Percentiles rank a stretch among this genome's conserved stretches.
phyloP scores from a whole-genome alignment of 148 eudicot genomes.

The Rheum nobile region DNA sequence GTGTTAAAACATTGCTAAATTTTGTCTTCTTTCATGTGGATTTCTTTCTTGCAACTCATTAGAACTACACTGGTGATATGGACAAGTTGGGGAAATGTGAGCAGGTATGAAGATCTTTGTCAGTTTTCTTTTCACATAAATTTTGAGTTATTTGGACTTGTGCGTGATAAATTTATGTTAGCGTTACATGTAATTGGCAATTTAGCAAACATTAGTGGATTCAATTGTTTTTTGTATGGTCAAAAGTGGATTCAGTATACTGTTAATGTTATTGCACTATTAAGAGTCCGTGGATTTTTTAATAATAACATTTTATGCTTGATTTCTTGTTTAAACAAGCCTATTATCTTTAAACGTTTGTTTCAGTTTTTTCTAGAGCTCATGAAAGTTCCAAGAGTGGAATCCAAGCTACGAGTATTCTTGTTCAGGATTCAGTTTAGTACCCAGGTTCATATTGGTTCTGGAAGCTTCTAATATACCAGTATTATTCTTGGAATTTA shows the following conservation, averaged over 20 bases:
- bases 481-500: not conserved
- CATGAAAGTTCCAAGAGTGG: conserved; percentile 96
- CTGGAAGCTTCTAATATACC: not conserved
- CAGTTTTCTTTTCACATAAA: not conserved
- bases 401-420: conserved; percentile 78
- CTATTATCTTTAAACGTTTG: not conserved
- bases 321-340: not conserved
- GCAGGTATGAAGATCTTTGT: conserved; percentile 44
- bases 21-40: conserved; percentile 1
- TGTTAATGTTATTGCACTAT: too few relatives aligned
- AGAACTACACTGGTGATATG: conserved; percentile 74
- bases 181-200: too few relatives aligned
- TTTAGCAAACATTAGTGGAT: too few relatives aligned
- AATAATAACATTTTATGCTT: conserved; percentile 2
- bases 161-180: not conserved
- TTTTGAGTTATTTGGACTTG: not conserved
- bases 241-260: too few relatives aligned
- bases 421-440: conserved; percentile 86
- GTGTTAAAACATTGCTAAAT: conserved; percentile 3
- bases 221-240: too few relatives aligned
- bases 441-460: conserved; percentile 43
- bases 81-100: conserved; percentile 88
- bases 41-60: conserved; percentile 12
- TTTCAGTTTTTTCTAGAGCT: conserved; percentile 81
- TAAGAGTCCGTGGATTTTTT: too few relatives aligned